Evolutionary conservation across 352 stramenopile genomes (phyloP).

Genomic region (Phytophthora hybrid): DNA sequence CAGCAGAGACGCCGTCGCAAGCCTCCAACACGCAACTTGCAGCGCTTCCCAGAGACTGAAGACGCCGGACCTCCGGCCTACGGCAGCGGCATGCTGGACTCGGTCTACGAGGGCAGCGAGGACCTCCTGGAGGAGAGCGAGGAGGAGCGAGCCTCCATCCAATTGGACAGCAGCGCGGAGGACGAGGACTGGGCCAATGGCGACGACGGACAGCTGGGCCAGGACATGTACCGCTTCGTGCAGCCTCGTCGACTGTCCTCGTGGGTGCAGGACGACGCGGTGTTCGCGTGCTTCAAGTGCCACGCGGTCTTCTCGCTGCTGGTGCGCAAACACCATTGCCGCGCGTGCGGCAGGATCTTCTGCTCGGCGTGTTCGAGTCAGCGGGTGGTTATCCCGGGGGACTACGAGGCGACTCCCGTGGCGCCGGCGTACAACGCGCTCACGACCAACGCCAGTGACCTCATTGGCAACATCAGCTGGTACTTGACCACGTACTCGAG

Average conservation of each 20-base stretch:
- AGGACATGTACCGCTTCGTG: constrained; percentile 88
- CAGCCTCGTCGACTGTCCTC: constrained; percentile 80
- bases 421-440: constrained; percentile 66
- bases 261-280: constrained; percentile 88
- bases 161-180: constrained; percentile 47
- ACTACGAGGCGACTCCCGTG: constrained; percentile 83
- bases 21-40: background rate
- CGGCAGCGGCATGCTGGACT: constrained; percentile 55
- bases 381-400: constrained; percentile 79
- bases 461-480: constrained; percentile 87
- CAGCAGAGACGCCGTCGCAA: constrained; percentile 40
- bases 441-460: constrained; percentile 74
- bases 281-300: constrained; percentile 90
- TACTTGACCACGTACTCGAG: constrained; percentile 79
- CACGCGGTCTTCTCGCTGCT: constrained; percentile 83
- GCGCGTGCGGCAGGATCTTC: constrained; percentile 85
- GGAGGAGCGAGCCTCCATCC: constrained; percentile 7
- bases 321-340: constrained; percentile 85
- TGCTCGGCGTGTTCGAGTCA: constrained; percentile 83
- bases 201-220: constrained; percentile 52
- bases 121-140: constrained; percentile 49
- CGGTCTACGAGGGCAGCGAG: constrained; percentile 64
- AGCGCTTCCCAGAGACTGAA: constrained; percentile 17
- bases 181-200: constrained; percentile 73
- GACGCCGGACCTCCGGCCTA: constrained; percentile 34